These are phyloP conservation scores for Gaultheria prostrata DNA, from an alignment of 148 eudicot species.

Conservation along the genomic window DNA sequence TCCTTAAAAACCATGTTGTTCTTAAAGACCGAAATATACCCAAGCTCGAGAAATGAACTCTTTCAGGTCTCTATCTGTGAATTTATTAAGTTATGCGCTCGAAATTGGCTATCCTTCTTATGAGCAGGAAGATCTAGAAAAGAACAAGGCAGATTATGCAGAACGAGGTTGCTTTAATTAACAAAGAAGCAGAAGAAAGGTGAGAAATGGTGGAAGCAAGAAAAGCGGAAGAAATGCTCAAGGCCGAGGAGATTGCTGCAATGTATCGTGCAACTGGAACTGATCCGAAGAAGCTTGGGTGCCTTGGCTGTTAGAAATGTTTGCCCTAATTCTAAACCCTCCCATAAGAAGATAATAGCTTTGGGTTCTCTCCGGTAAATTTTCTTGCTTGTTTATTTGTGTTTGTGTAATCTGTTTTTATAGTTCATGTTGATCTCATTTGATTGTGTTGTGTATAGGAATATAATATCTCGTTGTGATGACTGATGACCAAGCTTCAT, in stretches of 20 bases:
- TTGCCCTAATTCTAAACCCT: not conserved
- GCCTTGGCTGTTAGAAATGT: slow-evolving; percentile 25
- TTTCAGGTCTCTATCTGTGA: not conserved
- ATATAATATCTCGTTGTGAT: not conserved
- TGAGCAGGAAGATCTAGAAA: slow-evolving; percentile 68
- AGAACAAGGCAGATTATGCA: slow-evolving; percentile 67
- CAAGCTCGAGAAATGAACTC: no score
- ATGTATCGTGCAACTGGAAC: slow-evolving; percentile 40
- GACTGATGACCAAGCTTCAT: not conserved
- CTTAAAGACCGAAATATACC: not conserved
- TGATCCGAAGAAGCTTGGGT: slow-evolving; percentile 43
- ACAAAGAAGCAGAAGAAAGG: slow-evolving; percentile 62
- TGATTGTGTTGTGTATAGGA: not conserved
- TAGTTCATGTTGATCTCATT: not conserved
- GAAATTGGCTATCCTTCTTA: not conserved
- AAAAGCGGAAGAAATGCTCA: slow-evolving; percentile 51
- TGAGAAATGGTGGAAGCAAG: slow-evolving; percentile 61
- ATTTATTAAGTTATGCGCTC: not conserved
- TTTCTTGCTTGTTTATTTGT: not conserved
- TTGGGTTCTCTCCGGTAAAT: not conserved
- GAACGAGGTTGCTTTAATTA: slow-evolving; percentile 57
- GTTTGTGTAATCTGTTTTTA: not conserved
- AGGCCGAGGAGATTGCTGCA: slow-evolving; percentile 51
- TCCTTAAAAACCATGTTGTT: not conserved
- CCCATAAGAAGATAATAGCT: not conserved